A percentile compares a stretch with the other conserved stretches of the same genome.
These are phyloP conservation scores for Coniochaeta ligniaria DNA, from an alignment of 2,329 filamentous ascomycete genomes.

Conservation along the genomic window DNA sequence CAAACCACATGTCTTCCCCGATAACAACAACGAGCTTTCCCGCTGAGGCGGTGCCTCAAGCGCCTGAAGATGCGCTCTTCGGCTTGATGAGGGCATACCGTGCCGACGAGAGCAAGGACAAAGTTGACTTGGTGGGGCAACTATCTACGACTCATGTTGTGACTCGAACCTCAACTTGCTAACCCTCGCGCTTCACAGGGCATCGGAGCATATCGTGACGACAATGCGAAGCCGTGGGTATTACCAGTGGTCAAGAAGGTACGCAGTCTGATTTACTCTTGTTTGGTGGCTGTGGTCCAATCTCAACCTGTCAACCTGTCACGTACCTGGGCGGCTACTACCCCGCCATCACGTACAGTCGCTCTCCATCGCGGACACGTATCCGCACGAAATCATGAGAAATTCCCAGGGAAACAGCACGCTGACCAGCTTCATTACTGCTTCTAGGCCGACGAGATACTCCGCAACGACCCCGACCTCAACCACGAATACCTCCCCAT, in stretches of 20 bases:
- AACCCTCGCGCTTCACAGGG: slow-evolving; percentile 32
- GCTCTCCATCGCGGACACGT: too few relatives aligned
- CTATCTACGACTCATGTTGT: slow-evolving; percentile 1
- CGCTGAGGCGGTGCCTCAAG: slow-evolving; percentile 72
- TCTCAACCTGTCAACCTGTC: too few relatives aligned
- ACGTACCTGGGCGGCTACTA: not conserved
- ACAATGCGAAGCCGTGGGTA: slow-evolving; percentile 96
- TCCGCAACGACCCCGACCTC: slow-evolving; percentile 79
- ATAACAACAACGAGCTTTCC: slow-evolving; percentile 61
- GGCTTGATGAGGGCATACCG: slow-evolving; percentile 84
- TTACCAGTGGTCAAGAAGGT: slow-evolving; percentile 96
- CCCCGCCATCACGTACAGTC: too few relatives aligned
- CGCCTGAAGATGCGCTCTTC: slow-evolving; percentile 92
- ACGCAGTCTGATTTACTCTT: slow-evolving; percentile 17
- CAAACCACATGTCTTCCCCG: slow-evolving; percentile 59
- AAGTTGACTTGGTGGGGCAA: slow-evolving; percentile 77
- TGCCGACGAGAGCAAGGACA: slow-evolving; percentile 68
- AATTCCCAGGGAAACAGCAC: not conserved
- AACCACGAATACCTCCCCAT: slow-evolving; percentile 99
- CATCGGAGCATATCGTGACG: slow-evolving; percentile 89
- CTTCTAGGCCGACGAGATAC: slow-evolving; percentile 76
- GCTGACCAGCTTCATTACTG: slow-evolving; percentile 13
- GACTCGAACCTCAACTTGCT: slow-evolving; percentile 4
- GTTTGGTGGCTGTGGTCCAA: not conserved
- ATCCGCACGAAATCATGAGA: too few relatives aligned